A percentile compares a stretch with the other conserved stretches of the same genome.
Conservation (phyloP, 352 stramenopile species). For the Globisporangium camurandrum region DNA sequence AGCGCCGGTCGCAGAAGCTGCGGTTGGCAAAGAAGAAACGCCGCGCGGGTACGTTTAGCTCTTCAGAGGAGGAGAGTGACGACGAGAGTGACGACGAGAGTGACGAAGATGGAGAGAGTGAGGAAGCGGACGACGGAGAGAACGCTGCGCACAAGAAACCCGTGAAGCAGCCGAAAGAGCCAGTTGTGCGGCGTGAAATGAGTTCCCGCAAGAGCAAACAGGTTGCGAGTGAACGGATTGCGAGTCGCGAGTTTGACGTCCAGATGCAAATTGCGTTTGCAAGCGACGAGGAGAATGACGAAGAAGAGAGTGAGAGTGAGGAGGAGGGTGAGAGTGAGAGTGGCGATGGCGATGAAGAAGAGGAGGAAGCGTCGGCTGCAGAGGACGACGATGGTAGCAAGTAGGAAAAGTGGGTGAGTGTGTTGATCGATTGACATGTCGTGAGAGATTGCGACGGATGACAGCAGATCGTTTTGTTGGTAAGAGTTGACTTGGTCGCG, state of each 20-base stretch:
- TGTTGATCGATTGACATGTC: too few species aligned
- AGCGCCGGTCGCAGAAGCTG: slow-evolving; percentile 32
- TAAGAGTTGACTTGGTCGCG: too few species aligned
- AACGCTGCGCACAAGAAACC: slow-evolving; percentile 4
- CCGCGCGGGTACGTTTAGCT: slow-evolving; percentile 14
- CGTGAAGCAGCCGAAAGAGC: slow-evolving; percentile 2
- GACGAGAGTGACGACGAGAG: slow-evolving; percentile 17
- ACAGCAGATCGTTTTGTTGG: too few species aligned
- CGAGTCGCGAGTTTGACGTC: slow-evolving; percentile 41
- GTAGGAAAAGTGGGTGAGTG: too few species aligned
- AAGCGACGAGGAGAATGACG: slow-evolving; percentile 26
- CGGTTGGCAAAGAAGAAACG: slow-evolving; percentile 25
- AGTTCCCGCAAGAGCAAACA: slow-evolving; percentile 51
- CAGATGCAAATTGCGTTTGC: slow-evolving; percentile 49
- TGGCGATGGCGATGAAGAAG: slow-evolving; percentile 7
- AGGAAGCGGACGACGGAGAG: slow-evolving; percentile 3
- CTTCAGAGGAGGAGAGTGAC: slow-evolving; percentile 19
- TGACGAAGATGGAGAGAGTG: slow-evolving; percentile 4
- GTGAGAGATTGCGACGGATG: too few species aligned
- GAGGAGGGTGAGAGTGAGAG: slow-evolving; percentile 10
- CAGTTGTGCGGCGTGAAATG: slow-evolving; percentile 21
- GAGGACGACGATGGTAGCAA: neutral
- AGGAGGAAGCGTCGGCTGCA: slow-evolving; percentile 1
- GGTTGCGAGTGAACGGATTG: slow-evolving; percentile 53
- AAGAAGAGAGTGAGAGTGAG: slow-evolving; percentile 20